phyloP scores from a whole-genome alignment of 78 protist species.

The Dictyostelium brefeldianum region DNA sequence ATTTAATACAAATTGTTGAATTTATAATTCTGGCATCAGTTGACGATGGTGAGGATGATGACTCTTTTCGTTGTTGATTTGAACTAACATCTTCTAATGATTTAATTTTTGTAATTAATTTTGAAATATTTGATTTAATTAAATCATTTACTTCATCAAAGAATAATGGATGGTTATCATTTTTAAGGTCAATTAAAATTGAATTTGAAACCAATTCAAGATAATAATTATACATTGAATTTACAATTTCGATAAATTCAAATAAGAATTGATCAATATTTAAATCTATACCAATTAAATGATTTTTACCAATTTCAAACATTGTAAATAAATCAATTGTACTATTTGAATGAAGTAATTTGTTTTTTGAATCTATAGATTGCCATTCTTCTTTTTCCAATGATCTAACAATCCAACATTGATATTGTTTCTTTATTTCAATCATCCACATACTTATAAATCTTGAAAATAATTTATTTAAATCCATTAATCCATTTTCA shows the following conservation, averaged over 20 bases:
- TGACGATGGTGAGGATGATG: background rate
- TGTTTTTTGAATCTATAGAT: conserved; percentile 40
- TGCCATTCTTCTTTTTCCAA: conserved; percentile 32
- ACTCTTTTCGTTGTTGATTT: background rate
- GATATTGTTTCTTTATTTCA: conserved; percentile 23
- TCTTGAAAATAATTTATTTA: conserved; percentile 3
- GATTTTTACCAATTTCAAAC: conserved; percentile 74
- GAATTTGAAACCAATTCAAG: conserved; percentile 12
- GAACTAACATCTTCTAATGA: background rate
- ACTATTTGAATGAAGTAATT: conserved; percentile 41
- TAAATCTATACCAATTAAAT: conserved; percentile 13
- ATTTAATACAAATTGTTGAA: conserved; percentile 28
- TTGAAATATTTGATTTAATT: background rate
- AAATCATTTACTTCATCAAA: conserved; percentile 19
- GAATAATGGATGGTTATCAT: background rate
- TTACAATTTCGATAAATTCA: conserved; percentile 3
- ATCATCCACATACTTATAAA: conserved; percentile 33
- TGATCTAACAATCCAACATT: conserved; percentile 24
- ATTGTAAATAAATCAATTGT: conserved; percentile 42
- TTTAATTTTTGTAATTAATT: conserved; percentile 9
- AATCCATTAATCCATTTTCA: conserved; percentile 16
- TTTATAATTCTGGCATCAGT: background rate
- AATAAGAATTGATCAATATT: background rate
- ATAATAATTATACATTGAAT: conserved; percentile 7
- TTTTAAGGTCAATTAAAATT: background rate